Evolutionary conservation across 306 rosid genomes (phyloP).

Genomic region (Carpinus viminea): DNA sequence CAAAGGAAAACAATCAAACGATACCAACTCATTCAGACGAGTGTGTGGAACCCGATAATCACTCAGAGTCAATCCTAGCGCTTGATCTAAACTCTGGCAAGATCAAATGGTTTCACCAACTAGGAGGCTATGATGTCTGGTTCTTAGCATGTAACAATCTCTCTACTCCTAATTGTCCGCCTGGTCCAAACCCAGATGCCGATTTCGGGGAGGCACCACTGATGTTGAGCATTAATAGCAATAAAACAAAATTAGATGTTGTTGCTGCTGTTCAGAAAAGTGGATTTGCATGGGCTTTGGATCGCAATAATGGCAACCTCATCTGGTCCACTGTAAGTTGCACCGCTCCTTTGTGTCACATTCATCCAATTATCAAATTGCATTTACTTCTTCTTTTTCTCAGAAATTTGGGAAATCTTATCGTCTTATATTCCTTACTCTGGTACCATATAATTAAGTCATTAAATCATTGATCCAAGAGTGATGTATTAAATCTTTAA

Average conservation of each 20-base stretch:
- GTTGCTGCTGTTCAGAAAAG: constrained; percentile 68
- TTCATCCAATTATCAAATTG: too few relatives aligned
- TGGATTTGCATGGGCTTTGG: constrained; percentile 67
- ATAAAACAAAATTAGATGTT: constrained; percentile 39
- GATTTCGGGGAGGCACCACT: constrained; percentile 74
- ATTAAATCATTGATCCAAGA: too few relatives aligned
- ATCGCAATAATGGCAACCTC: constrained; percentile 48
- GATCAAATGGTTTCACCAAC: constrained; percentile 53
- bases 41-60: constrained; percentile 21
- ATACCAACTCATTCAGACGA: constrained; percentile 34
- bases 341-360: background rate
- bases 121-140: constrained; percentile 80
- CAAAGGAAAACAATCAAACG: constrained; percentile 44
- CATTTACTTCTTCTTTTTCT: too few relatives aligned
- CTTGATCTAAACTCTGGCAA: constrained; percentile 29
- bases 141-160: constrained; percentile 46
- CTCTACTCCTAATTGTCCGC: constrained; percentile 49
- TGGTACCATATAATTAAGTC: too few relatives aligned
- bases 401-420: too few relatives aligned
- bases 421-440: too few relatives aligned
- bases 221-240: constrained; percentile 35
- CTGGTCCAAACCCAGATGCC: constrained; percentile 48
- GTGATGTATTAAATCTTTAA: too few relatives aligned
- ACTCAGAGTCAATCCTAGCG: too few relatives aligned
- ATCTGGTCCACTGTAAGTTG: constrained; percentile 45